Evolutionary conservation across 306 rosid species (phyloP).

Genomic region (Cucurbita argyrosperma): DNA sequence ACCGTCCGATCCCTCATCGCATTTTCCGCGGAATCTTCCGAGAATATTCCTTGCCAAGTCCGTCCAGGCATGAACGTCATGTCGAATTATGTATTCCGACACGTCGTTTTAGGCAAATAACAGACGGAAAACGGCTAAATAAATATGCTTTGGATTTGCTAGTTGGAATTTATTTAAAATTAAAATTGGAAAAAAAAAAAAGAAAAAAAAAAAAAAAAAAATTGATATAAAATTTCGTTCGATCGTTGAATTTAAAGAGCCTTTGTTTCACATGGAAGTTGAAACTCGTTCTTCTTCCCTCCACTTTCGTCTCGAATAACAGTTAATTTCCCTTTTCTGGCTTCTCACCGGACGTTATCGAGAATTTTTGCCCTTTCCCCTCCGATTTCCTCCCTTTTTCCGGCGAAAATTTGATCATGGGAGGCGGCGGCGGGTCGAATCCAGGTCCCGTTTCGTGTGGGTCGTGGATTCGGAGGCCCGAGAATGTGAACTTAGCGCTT

Average conservation of each 20-base stretch:
- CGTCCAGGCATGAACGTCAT: neutral
- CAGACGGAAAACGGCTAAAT: neutral
- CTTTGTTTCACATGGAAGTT: neutral
- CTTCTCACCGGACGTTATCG: neutral
- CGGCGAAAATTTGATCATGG: conserved; percentile 22
- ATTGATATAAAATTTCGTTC: neutral
- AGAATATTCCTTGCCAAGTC: neutral
- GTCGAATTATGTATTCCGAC: neutral
- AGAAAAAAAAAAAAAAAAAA: neutral
- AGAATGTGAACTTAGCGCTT: conserved; percentile 39
- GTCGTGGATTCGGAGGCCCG: conserved; percentile 89
- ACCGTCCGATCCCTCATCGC: neutral
- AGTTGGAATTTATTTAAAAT: neutral
- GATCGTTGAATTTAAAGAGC: no score
- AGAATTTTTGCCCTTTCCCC: neutral
- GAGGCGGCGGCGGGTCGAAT: conserved; percentile 30
- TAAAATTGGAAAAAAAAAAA: neutral
- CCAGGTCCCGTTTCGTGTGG: conserved; percentile 69
- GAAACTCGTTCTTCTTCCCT: neutral
- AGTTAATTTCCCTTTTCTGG: neutral
- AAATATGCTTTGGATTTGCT: neutral
- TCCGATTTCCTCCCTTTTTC: neutral
- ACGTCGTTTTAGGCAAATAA: neutral
- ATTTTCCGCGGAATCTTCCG: neutral
- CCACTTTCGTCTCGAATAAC: neutral